These are phyloP conservation scores for Auricularia sp. DNA, from an alignment of 768 basidiomycete genomes.

Conservation along the genomic window DNA sequence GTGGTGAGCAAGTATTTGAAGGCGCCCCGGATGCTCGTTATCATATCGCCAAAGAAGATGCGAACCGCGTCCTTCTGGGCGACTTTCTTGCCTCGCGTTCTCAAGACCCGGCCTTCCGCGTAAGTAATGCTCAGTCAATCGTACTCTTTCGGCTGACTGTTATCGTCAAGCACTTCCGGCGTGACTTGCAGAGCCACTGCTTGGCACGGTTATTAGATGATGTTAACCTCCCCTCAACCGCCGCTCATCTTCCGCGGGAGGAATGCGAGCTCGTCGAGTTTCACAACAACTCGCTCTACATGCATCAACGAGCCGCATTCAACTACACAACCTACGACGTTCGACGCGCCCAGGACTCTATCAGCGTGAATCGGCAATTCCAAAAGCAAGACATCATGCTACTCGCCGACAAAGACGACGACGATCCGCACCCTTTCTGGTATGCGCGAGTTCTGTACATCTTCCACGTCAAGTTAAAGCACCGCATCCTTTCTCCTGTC, in stretches of 20 bases:
- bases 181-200: too few relatives aligned
- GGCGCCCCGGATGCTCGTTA: too few relatives aligned
- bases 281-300: not conserved
- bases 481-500: not conserved
- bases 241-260: not conserved
- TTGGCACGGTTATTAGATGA: too few relatives aligned
- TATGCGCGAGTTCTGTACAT: slow-evolving; percentile 27
- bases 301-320: slow-evolving; percentile 15
- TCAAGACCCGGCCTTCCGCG: too few relatives aligned
- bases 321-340: slow-evolving; percentile 37
- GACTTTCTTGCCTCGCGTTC: too few relatives aligned
- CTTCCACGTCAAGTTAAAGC: slow-evolving; percentile 18
- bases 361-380: slow-evolving; percentile 21
- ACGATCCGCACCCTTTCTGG: slow-evolving; percentile 21
- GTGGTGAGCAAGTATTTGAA: too few relatives aligned
- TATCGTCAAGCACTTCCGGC: too few relatives aligned
- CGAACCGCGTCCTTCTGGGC: too few relatives aligned
- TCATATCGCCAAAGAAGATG: too few relatives aligned
- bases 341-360: slow-evolving; percentile 28
- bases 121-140: too few relatives aligned
- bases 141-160: too few relatives aligned
- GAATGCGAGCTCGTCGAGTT: not conserved
- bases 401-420: slow-evolving; percentile 10
- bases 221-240: too few relatives aligned
- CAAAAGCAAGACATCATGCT: slow-evolving; percentile 29